Conservation (phyloP, 2,329 filamentous ascomycete species). For the Pseudogymnoascus sp. region DNA sequence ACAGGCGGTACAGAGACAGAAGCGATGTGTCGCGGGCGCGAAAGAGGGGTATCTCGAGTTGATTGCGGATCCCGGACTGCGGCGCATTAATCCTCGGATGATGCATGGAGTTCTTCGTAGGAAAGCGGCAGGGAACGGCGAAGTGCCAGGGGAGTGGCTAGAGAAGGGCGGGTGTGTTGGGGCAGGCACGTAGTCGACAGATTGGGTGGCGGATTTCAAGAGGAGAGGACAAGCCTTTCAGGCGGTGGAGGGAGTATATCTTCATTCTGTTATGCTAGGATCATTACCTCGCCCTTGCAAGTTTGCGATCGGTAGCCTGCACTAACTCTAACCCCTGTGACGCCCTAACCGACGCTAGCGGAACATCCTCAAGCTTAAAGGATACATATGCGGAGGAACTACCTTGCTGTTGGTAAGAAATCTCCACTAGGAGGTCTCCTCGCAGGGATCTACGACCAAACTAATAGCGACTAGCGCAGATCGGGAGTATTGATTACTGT, state of each 20-base stretch:
- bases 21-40: slow-evolving; percentile 25
- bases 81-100: neutral
- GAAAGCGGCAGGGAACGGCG: neutral
- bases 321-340: too few species aligned
- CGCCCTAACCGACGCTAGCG: too few species aligned
- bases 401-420: too few species aligned
- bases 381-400: too few species aligned
- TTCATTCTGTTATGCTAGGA: neutral
- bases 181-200: neutral
- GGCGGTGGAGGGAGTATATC: neutral
- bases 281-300: neutral
- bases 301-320: too few species aligned
- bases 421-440: too few species aligned
- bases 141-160: neutral
- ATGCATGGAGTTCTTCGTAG: neutral
- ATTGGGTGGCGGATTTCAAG: neutral
- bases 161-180: neutral
- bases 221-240: neutral
- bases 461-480: too few species aligned
- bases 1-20: slow-evolving; percentile 26
- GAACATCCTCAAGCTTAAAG: too few species aligned
- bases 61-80: slow-evolving; percentile 18
- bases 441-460: too few species aligned
- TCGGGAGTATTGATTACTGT: too few species aligned
- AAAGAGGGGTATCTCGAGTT: slow-evolving; percentile 24